Evolutionary conservation across 208 protist species (phyloP).

Genomic region (Trypanosoma theileri): DNA sequence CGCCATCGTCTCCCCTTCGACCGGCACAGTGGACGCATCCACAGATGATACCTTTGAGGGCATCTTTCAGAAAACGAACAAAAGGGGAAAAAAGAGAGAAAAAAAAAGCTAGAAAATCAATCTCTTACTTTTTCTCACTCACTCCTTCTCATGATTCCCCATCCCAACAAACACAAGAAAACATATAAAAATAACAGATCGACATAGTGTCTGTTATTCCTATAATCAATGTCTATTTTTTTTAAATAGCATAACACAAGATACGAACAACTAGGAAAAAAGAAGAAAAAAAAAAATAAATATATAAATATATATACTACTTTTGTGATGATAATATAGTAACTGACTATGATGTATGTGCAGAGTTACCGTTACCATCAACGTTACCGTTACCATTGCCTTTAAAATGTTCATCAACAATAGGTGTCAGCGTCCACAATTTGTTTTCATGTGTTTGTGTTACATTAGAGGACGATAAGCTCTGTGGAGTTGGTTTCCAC

Average conservation of each 20-base stretch:
- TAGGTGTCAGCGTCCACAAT: background rate
- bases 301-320: background rate
- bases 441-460: background rate
- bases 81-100: slow-evolving; percentile 24
- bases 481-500: background rate
- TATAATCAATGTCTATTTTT: background rate
- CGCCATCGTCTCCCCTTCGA: background rate
- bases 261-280: no score
- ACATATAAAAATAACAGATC: no score
- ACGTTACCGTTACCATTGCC: slow-evolving; percentile 13
- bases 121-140: background rate
- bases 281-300: no score
- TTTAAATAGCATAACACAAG: background rate
- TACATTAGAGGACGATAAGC: background rate
- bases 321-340: background rate
- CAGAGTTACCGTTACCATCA: no score
- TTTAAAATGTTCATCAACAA: background rate
- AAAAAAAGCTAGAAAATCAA: slow-evolving; percentile 21
- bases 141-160: background rate
- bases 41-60: slow-evolving; percentile 12
- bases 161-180: no score
- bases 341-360: no score
- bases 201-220: no score
- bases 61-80: slow-evolving; percentile 15
- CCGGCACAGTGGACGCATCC: background rate